Evolutionary conservation across 495 filamentous ascomycete species (phyloP).

Genomic region (Oidiodendron maius): DNA sequence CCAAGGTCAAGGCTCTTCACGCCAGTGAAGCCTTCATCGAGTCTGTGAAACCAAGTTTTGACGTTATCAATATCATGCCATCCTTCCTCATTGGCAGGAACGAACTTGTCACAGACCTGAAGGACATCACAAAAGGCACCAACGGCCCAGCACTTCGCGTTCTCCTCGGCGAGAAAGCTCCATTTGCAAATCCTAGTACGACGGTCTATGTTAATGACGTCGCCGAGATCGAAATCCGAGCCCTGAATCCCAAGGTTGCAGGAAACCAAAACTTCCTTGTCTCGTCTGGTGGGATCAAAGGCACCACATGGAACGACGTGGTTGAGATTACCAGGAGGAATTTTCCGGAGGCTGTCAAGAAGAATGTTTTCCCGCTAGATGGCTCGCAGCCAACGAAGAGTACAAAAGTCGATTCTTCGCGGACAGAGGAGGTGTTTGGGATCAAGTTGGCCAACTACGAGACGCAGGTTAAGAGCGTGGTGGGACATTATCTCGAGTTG

Average conservation of each 20-base stretch:
- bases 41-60: conserved; percentile 34
- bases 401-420: conserved; percentile 34
- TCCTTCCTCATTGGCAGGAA: conserved; percentile 38
- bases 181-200: conserved; percentile 26
- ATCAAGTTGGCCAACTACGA: conserved; percentile 38
- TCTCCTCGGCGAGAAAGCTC: conserved; percentile 22
- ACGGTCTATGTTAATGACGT: conserved; percentile 39
- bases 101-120: conserved; percentile 29
- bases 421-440: conserved; percentile 40
- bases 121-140: conserved; percentile 30
- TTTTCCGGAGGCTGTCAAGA: conserved; percentile 37
- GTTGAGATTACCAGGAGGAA: conserved; percentile 28
- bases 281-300: conserved; percentile 16
- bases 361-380: conserved; percentile 29
- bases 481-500: conserved; percentile 30
- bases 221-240: conserved; percentile 33
- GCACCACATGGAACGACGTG: conserved; percentile 39
- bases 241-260: conserved; percentile 31
- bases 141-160: conserved; percentile 31
- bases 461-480: conserved; percentile 39
- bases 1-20: conserved; percentile 31
- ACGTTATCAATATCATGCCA: conserved; percentile 41
- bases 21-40: conserved; percentile 35
- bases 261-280: conserved; percentile 35
- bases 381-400: conserved; percentile 30